Conservation (phyloP, 352 stramenopile genomes). For the Globisporangium cederbergense region DNA sequence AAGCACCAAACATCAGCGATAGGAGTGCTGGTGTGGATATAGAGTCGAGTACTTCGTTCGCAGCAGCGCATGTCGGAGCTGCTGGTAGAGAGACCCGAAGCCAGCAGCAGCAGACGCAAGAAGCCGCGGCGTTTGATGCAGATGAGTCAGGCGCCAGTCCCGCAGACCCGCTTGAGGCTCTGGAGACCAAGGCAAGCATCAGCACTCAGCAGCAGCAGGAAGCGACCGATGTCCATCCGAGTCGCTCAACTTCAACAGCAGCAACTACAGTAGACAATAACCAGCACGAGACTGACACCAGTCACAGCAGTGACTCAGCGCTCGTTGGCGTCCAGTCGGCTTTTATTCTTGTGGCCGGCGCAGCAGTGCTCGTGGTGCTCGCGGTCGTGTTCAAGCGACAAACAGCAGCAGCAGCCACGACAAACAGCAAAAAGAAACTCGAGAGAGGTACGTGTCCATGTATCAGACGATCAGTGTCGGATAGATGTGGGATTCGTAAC, state of each 20-base stretch:
- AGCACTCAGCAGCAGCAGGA: background rate
- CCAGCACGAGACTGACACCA: background rate
- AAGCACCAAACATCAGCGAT: background rate
- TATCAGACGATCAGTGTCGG: too few relatives aligned
- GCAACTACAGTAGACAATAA: background rate
- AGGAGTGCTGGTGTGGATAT: background rate
- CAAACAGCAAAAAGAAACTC: background rate
- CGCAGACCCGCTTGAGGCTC: background rate
- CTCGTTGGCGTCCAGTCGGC: constrained; percentile 1
- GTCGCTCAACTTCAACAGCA: background rate
- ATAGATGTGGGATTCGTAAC: too few relatives aligned
- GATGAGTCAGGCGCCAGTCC: background rate
- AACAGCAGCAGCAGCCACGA: background rate
- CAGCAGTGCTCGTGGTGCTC: background rate
- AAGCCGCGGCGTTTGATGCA: background rate
- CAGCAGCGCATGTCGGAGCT: background rate
- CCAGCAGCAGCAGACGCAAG: background rate
- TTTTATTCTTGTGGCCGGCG: background rate
- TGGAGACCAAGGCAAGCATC: background rate
- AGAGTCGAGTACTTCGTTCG: background rate
- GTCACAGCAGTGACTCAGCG: background rate
- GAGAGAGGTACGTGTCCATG: background rate
- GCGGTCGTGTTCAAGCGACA: constrained; percentile 2
- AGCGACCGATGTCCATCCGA: background rate
- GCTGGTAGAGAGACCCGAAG: background rate